phyloP scores from a whole-genome alignment of 129 eudicot species.

The Tagetes erecta region DNA sequence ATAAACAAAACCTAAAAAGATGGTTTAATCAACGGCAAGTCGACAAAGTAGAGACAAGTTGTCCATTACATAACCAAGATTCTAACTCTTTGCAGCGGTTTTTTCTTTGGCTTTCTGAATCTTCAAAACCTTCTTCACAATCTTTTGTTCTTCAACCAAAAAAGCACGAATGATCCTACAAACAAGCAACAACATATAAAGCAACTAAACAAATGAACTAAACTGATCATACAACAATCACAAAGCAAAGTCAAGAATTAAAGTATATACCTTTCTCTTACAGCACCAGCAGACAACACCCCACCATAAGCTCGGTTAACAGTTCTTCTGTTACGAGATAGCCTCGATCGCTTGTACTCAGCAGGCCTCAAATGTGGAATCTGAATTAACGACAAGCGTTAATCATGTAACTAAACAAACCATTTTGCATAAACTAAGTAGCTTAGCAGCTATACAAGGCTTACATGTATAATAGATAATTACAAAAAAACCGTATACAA shows the following conservation, averaged over 20 bases:
- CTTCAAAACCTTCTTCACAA: conserved; percentile 91
- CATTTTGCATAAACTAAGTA: neutral
- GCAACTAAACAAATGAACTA: neutral
- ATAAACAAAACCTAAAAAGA: neutral
- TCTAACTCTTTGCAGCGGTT: conserved; percentile 58
- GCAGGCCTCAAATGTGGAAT: conserved; percentile 88
- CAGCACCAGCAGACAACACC: conserved; percentile 71
- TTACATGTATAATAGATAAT: too few species aligned
- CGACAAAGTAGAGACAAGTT: neutral
- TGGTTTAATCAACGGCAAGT: neutral
- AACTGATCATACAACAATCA: neutral
- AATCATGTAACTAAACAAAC: neutral
- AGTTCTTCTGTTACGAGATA: conserved; percentile 71
- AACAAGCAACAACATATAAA: neutral
- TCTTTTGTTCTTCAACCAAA: conserved; percentile 86
- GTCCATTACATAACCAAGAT: conserved; percentile 19
- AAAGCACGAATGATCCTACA: conserved; percentile 80
- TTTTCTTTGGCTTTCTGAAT: conserved; percentile 82
- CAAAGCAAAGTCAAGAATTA: neutral
- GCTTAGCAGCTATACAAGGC: neutral
- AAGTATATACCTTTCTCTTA: conserved; percentile 58
- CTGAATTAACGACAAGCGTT: conserved; percentile 20
- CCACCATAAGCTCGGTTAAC: conserved; percentile 88
- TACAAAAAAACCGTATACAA: too few species aligned
- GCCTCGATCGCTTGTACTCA: conserved; percentile 79